These are phyloP conservation scores for Diaporthe sp. DNA, from an alignment of 2,329 filamentous ascomycete species.

Conservation along the genomic window DNA sequence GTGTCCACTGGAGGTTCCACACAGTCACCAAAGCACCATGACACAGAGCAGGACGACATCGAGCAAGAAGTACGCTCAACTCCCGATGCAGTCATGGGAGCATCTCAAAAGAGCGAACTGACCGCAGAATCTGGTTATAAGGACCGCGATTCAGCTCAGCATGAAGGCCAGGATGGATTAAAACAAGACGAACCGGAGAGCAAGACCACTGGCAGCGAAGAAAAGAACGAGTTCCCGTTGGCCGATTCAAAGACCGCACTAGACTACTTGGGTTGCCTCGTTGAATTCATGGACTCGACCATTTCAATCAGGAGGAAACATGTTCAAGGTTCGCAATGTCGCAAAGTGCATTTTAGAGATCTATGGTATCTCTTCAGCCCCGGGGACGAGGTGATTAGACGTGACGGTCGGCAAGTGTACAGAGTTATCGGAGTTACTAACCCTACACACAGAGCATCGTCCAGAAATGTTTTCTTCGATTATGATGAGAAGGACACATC, in stretches of 20 bases:
- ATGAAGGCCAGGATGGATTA: no score
- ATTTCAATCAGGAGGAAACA: slow-evolving; percentile 36
- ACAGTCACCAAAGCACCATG: no score
- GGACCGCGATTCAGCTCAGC: no score
- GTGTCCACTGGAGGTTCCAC: no score
- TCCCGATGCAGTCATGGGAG: no score
- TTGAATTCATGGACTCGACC: slow-evolving; percentile 43
- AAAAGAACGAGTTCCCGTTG: not conserved
- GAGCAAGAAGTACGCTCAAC: no score
- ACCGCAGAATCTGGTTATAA: no score
- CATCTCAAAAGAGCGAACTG: no score
- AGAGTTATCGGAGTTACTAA: slow-evolving; percentile 42
- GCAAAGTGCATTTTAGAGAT: slow-evolving; percentile 45
- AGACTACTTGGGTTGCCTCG: slow-evolving; percentile 41
- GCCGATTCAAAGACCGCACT: slow-evolving; percentile 14
- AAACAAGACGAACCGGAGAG: no score
- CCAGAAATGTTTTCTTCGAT: not conserved
- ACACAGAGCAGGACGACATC: no score
- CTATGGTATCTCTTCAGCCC: slow-evolving; percentile 50
- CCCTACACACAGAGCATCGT: slow-evolving; percentile 29
- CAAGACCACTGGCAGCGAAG: no score
- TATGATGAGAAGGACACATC: slow-evolving; percentile 20
- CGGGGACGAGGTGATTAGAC: slow-evolving; percentile 44
- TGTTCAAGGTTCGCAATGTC: slow-evolving; percentile 37
- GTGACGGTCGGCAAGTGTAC: slow-evolving; percentile 46